phyloP scores from a whole-genome alignment of 2,329 filamentous ascomycete species.

The Trichoderma polysporum region DNA sequence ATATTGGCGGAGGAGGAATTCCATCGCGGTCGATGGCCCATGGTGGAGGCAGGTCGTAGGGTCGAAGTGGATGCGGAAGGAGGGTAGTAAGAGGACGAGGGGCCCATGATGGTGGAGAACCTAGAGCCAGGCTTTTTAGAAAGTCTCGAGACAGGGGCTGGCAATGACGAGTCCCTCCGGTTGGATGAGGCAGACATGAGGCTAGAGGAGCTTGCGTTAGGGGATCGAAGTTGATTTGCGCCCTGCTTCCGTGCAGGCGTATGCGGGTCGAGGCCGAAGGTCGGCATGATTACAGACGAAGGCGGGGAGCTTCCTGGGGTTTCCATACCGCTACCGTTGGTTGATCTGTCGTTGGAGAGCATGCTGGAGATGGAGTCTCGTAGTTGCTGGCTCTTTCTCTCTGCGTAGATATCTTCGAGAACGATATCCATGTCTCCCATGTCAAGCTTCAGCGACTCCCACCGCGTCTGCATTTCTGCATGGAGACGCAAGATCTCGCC shows the following conservation, averaged over 20 bases:
- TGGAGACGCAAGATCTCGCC: conserved; percentile 89
- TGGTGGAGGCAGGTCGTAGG: conserved; percentile 46
- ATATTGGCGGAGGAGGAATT: conserved; percentile 67
- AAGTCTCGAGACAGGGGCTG: conserved; percentile 42
- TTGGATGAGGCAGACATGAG: conserved; percentile 47
- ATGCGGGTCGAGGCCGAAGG: conserved; percentile 49
- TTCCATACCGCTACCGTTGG: conserved; percentile 66
- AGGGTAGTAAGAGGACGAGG: conserved; percentile 48
- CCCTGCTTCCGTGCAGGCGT: conserved; percentile 43
- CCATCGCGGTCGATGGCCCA: conserved; percentile 68
- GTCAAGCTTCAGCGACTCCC: conserved; percentile 71
- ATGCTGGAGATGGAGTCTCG: conserved; percentile 93
- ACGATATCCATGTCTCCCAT: conserved; percentile 74
- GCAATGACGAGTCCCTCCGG: conserved; percentile 50
- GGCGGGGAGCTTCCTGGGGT: conserved; percentile 68
- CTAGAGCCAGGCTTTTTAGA: conserved; percentile 45
- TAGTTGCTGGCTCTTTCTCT: conserved; percentile 68
- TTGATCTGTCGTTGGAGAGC: conserved; percentile 76
- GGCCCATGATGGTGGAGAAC: conserved; percentile 48
- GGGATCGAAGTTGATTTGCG: conserved; percentile 46
- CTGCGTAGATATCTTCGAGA: conserved; percentile 69
- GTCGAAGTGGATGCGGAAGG: conserved; percentile 39
- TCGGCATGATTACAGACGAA: conserved; percentile 61
- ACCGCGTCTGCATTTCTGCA: conserved; percentile 79
- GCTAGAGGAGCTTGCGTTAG: conserved; percentile 47